phyloP scores from a whole-genome alignment of 2,329 filamentous ascomycete species.

The Amesomyces nigricolor region DNA sequence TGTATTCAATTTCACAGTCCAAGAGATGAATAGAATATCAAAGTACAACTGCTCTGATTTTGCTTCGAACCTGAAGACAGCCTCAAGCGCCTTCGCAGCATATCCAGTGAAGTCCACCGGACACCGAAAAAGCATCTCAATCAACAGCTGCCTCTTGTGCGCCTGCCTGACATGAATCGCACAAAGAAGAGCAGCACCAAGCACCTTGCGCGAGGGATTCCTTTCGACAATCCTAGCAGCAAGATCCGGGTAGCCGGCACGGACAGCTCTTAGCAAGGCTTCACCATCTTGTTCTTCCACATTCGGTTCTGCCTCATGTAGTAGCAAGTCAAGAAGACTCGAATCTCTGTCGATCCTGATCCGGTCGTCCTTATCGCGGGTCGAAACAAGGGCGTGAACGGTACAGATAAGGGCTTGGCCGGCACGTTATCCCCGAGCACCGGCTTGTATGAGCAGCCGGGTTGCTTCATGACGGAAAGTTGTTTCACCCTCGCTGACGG shows the following conservation, averaged over 20 bases:
- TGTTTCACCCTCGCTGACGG: constrained; percentile 18
- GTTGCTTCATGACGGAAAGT: constrained; percentile 18
- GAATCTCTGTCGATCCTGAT: constrained; percentile 17
- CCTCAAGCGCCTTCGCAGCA: constrained; percentile 24
- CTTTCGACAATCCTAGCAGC: constrained; percentile 23
- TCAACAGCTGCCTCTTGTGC: constrained; percentile 14
- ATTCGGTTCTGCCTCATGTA: constrained; percentile 25
- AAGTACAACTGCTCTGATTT: constrained; percentile 22
- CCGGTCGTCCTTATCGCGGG: constrained; percentile 10
- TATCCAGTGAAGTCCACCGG: constrained; percentile 18
- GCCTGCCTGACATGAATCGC: constrained; percentile 21
- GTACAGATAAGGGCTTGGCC: constrained; percentile 23
- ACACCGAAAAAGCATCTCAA: constrained; percentile 23
- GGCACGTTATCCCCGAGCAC: constrained; percentile 22
- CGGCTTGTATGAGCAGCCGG: constrained; percentile 20
- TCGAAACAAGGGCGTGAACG: constrained; percentile 19
- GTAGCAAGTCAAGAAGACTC: constrained; percentile 23
- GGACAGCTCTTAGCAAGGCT: constrained; percentile 25
- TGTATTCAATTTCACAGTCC: too few relatives aligned
- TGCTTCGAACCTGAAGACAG: constrained; percentile 17
- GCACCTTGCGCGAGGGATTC: constrained; percentile 21
- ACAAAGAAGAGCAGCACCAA: constrained; percentile 24
- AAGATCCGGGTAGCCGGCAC: constrained; percentile 17
- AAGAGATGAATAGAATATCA: too few relatives aligned
- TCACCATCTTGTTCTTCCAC: constrained; percentile 23